A percentile compares a stretch with the other conserved stretches of the same genome.
Evolutionary conservation across 345 rosid genomes (phyloP).

Genomic region (Camelina hispida): DNA sequence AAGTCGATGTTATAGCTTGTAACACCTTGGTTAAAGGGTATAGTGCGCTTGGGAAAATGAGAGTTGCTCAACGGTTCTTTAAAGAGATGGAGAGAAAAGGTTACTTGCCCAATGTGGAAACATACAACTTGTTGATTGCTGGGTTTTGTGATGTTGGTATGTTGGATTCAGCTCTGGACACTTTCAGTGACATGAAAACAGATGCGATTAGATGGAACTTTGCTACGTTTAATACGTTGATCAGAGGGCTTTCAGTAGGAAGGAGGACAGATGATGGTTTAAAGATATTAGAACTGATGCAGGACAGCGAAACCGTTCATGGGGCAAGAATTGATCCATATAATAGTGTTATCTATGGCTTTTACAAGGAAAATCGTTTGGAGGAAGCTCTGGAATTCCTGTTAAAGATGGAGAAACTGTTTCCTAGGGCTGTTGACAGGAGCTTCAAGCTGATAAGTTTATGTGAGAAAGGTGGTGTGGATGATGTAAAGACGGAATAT

Average conservation of each 20-base stretch:
- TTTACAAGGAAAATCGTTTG: constrained; percentile 57
- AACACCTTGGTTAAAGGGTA: constrained; percentile 78
- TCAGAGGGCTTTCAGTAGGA: constrained; percentile 60
- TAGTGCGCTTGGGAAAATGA: constrained; percentile 64
- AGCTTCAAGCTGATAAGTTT: constrained; percentile 59
- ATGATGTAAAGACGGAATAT: constrained; percentile 56
- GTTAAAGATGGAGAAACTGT: constrained; percentile 61
- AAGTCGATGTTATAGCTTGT: constrained; percentile 66
- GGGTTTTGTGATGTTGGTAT: constrained; percentile 63
- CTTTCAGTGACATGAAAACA: constrained; percentile 76
- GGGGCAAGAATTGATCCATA: constrained; percentile 58
- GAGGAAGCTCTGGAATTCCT: constrained; percentile 70
- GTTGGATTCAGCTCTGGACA: constrained; percentile 68
- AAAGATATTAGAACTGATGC: constrained; percentile 78
- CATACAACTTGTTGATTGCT: constrained; percentile 66
- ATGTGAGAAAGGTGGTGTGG: constrained; percentile 57
- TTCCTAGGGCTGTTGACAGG: constrained; percentile 71
- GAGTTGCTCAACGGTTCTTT: constrained; percentile 59
- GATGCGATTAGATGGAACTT: constrained; percentile 76
- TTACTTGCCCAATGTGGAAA: constrained; percentile 73
- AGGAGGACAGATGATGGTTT: constrained; percentile 62
- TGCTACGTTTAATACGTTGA: constrained; percentile 58
- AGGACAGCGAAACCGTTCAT: constrained; percentile 53
- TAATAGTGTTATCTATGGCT: constrained; percentile 70
- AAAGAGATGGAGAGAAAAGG: constrained; percentile 85